Evolutionary conservation across 495 filamentous ascomycete species (phyloP), one percentile per base, ranked within the genome.

Genomic region (Bacidia rubella): DNA sequence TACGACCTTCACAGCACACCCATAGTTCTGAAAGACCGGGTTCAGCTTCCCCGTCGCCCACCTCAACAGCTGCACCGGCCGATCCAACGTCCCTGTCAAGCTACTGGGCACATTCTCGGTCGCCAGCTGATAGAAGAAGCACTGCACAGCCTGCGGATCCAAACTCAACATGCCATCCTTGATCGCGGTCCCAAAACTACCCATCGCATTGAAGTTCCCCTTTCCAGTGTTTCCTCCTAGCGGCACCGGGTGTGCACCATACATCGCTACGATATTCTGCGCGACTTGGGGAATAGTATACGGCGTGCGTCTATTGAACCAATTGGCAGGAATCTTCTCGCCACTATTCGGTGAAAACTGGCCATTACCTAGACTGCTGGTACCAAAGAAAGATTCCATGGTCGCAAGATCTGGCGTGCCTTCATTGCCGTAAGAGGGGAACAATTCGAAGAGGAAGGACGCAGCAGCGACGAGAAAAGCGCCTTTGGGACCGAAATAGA

Each of bases 401-500:
- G 62, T 68, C 2, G 54, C 53, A 15, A 67, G 58, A 53, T 67
- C 62, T 0, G 68, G 64, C 1, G 29, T 51, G 45, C 63, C 65
- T 40, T 57, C 49, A 17, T 53, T 49, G 4, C 55, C 60, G 42
- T 61, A 54, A 21, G 54, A 62, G 2, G 66, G 66, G 55, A 70
- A 65, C 29, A 70, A 59, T 56, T 68, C 64, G 57, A 69, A 71
- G 21, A 71, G 57, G 63, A 68, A 71, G 12, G 65, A 63, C 7
- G 68, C 58, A 23, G 68, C 68, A 41, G 66, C 66, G 57, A 58
- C 68, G 1, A 71, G 59, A 0, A 71, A 55, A 9, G 70, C 39
- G 1, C 53, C 45, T 3, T 62, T 54, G 10, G 64, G 65, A 25
- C 67, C 65, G 49, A 70, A 69, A 56, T 57, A 68, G 62, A 67